Percentiles rank a stretch among this genome's conserved stretches.
Evolutionary conservation across 2,329 filamentous ascomycete species (phyloP).

Genomic region (Cladosporium sp.): DNA sequence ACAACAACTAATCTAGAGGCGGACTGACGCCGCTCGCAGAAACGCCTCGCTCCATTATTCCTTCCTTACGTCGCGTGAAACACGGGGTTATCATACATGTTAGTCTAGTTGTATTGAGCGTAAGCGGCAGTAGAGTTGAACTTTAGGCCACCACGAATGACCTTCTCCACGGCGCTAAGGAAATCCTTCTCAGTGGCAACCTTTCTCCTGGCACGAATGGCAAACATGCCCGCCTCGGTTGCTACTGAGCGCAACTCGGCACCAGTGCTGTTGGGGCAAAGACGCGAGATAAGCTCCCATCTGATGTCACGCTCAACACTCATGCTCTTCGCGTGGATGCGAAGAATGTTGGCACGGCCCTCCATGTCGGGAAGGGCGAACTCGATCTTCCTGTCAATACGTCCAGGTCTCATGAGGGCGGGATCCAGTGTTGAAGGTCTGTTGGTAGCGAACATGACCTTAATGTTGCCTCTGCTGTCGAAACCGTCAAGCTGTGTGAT

Average conservation of each 20-base stretch:
- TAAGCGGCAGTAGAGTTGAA: constrained; percentile 98
- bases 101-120: constrained; percentile 91
- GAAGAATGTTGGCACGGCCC: constrained; percentile 92
- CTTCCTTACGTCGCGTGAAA: background rate
- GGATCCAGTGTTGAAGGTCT: constrained; percentile 91
- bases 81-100: constrained; percentile 10
- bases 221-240: constrained; percentile 98
- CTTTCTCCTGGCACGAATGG: constrained; percentile 90
- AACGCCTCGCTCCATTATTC: constrained; percentile 6
- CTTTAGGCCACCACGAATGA: constrained; percentile 98
- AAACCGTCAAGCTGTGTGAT: constrained; percentile 97
- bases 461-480: constrained; percentile 95
- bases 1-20: constrained; percentile 6
- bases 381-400: constrained; percentile 98
- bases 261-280: constrained; percentile 96
- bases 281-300: constrained; percentile 95
- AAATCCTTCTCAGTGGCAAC: constrained; percentile 99
- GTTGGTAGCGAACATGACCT: constrained; percentile 99
- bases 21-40: background rate
- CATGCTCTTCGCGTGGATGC: constrained; percentile 99
- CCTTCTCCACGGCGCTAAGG: constrained; percentile 95
- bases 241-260: constrained; percentile 94
- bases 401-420: constrained; percentile 93
- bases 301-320: constrained; percentile 97
- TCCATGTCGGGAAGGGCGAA: constrained; percentile 97